Evolutionary conservation across 495 filamentous ascomycete species (phyloP), one percentile per base, ranked within the genome.

Genomic region (Daldinia vernicosa): DNA sequence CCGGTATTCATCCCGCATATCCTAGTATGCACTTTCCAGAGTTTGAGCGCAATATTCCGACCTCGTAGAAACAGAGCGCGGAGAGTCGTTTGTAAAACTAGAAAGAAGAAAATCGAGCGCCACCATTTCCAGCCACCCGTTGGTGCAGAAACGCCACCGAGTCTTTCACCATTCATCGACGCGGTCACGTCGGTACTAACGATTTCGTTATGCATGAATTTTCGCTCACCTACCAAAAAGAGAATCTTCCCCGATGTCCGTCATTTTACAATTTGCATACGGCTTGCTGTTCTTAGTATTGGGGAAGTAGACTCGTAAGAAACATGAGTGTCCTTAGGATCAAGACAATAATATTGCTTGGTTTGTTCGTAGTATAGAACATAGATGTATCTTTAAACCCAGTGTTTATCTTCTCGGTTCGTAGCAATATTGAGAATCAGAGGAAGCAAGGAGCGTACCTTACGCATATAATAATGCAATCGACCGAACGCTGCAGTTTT

Each of bases 181-280:
- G 12, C 5, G 24, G 27, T 70, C 61, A 66, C 50, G 26, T 14
- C 61, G 15, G 51, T 32, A 35, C 51, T 39, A 62, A 66, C 24
- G 32, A 32, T 2, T 37, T 35, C 40, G 15, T 52, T 51, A 37
- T 19, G 67, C 60, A 70, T 63, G 3, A 47, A 24, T 26, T n/a
- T n/a, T 9, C 9, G 24, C 33, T 32, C 50, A 66, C 69, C 69
- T 71, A 66, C 69, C 63, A 17, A 22, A 66, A 58, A 43, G 14
- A 71, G 62, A 30, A 63, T 17, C 14, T 53, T 50, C 19, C 43
- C 69, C 69, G 69, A 66, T 50, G 17, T 39, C 24, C 43, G 51
- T 63, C 39, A 15, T 39, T 12, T 28, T 3, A 45, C 37, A 53
- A 26, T 60, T 60, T 50, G n/a, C 1, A 17, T 39, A n/a, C 43